Conservation (phyloP, 1,284 basidiomycete genomes). For the Golubevia sp. region DNA sequence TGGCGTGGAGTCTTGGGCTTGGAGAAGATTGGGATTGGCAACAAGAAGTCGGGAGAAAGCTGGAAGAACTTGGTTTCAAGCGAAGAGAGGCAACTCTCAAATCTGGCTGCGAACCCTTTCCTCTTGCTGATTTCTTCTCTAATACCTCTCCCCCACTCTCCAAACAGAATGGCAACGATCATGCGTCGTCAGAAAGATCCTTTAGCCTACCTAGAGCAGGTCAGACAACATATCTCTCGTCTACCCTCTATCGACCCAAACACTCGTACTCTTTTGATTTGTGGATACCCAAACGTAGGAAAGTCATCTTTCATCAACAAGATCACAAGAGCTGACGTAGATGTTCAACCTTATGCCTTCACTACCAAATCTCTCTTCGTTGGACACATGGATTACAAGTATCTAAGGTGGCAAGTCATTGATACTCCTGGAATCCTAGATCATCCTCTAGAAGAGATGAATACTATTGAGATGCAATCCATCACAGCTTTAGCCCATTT, state of each 20-base stretch:
- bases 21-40: too few relatives aligned
- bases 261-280: slow-evolving; percentile 55
- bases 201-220: slow-evolving; percentile 59
- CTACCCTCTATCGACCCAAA: slow-evolving; percentile 57
- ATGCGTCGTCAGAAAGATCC: slow-evolving; percentile 61
- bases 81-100: neutral
- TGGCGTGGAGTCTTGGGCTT: too few relatives aligned
- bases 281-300: slow-evolving; percentile 60
- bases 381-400: slow-evolving; percentile 62
- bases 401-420: slow-evolving; percentile 60
- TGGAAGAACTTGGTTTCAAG: neutral
- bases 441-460: slow-evolving; percentile 61
- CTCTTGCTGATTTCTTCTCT: neutral
- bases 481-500: slow-evolving; percentile 60
- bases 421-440: slow-evolving; percentile 61
- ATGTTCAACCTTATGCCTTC: slow-evolving; percentile 61
- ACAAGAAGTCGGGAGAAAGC: too few relatives aligned
- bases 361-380: slow-evolving; percentile 61
- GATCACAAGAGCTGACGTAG: slow-evolving; percentile 58
- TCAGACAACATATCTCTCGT: slow-evolving; percentile 61
- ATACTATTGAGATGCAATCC: slow-evolving; percentile 62
- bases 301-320: slow-evolving; percentile 62
- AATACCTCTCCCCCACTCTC: neutral
- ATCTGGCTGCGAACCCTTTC: neutral
- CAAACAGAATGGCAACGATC: slow-evolving; percentile 51